phyloP scores from a whole-genome alignment of 108 stramenopile genomes.

The Bacterosira constricta region DNA sequence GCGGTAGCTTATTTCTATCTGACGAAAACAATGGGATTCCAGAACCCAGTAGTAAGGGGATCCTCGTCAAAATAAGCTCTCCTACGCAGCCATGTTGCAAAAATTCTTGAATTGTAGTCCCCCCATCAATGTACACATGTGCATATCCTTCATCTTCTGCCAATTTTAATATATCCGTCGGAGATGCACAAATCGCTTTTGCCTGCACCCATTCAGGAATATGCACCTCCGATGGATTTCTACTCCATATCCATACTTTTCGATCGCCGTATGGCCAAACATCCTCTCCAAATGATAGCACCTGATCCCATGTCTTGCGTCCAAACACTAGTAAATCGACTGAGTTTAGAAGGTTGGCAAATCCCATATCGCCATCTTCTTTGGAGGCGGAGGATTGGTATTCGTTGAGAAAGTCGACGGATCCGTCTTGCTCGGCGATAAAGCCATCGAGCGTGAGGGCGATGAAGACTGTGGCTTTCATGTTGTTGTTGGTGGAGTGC shows the following conservation, averaged over 20 bases:
- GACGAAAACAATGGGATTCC: slow-evolving; percentile 54
- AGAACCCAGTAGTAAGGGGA: slow-evolving; percentile 57
- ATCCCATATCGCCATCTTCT: slow-evolving; percentile 53
- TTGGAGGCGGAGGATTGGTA: slow-evolving; percentile 22
- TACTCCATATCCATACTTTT: slow-evolving; percentile 43
- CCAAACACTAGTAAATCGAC: slow-evolving; percentile 63
- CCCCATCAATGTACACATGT: slow-evolving; percentile 53
- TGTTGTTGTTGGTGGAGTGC: too few species aligned
- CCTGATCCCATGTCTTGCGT: slow-evolving; percentile 60
- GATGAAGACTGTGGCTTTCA: slow-evolving; percentile 52
- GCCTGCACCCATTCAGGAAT: slow-evolving; percentile 38
- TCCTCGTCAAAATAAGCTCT: slow-evolving; percentile 38
- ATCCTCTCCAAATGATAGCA: slow-evolving; percentile 51
- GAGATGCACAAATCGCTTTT: background rate
- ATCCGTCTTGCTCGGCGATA: slow-evolving; percentile 47
- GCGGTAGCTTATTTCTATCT: background rate
- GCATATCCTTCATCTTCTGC: slow-evolving; percentile 38
- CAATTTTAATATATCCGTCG: slow-evolving; percentile 28
- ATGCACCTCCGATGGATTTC: slow-evolving; percentile 18
- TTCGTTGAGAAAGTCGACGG: slow-evolving; percentile 46
- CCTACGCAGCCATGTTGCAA: slow-evolving; percentile 33
- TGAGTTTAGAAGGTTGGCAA: slow-evolving; percentile 44
- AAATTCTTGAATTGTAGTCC: slow-evolving; percentile 51
- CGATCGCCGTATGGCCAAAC: slow-evolving; percentile 51
- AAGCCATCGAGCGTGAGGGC: slow-evolving; percentile 57